A percentile compares a stretch with the other conserved stretches of the same genome.
Evolutionary conservation across 1,284 basidiomycete species (phyloP).

Genomic region (Phellopilus nigrolimitatus): DNA sequence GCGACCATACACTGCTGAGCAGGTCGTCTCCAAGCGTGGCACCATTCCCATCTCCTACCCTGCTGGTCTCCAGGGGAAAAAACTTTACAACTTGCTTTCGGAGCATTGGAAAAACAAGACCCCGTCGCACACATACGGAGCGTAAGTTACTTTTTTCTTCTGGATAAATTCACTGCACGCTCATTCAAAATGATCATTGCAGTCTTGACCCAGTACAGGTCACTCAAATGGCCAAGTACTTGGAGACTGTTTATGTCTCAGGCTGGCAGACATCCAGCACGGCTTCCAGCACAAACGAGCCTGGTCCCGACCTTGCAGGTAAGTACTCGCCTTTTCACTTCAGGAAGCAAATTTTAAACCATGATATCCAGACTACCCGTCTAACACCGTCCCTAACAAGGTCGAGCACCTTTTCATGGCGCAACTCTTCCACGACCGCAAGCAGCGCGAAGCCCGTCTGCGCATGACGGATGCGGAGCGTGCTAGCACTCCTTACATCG

Average conservation of each 20-base stretch:
- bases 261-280: conserved; percentile 97
- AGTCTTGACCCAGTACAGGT: conserved; percentile 96
- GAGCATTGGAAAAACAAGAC: conserved; percentile 68
- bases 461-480: conserved; percentile 72
- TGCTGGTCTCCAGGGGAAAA: conserved; percentile 82
- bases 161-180: too few species aligned
- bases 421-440: conserved; percentile 85
- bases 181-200: conserved; percentile 2
- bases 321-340: conserved; percentile 23
- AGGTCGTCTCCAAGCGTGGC: conserved; percentile 93
- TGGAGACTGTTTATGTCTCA: conserved; percentile 97
- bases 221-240: conserved; percentile 98
- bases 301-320: conserved; percentile 97
- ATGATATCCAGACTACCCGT: conserved; percentile 70
- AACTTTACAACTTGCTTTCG: conserved; percentile 72
- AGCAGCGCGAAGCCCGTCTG: conserved; percentile 76
- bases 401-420: conserved; percentile 87
- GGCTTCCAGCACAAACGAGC: conserved; percentile 88
- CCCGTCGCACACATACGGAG: conserved; percentile 93
- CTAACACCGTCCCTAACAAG: conserved; percentile 92
- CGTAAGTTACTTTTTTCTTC: conserved; percentile 55
- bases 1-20: conserved; percentile 88
- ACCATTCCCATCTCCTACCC: conserved; percentile 85
- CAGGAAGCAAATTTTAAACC: conserved; percentile 1
- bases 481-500: conserved; percentile 53